Evolutionary conservation across 306 rosid genomes (phyloP), one percentile per base, ranked within the genome.

Genomic region (Cicer judaicum): DNA sequence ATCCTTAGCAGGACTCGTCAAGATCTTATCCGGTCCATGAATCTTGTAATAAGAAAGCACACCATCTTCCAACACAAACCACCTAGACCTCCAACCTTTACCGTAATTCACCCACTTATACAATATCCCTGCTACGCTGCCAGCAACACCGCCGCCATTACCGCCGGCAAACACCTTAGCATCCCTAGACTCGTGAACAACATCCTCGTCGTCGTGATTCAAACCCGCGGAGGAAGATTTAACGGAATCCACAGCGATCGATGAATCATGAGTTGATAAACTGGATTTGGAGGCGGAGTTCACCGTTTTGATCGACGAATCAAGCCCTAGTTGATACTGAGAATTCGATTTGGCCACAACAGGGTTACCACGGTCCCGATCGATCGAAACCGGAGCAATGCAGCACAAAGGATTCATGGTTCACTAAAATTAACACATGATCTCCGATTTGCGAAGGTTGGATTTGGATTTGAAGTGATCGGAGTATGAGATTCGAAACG

Each of bases 381-480:
- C 97, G 88, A 94, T 89, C 64, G 99, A 94, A 66, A 94, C 99
- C 70, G 99, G 99, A 42, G 99, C 99, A 94, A 94, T 94, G 99
- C 99, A 94, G 95, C 99, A 94, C 16, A 94, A 87, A 7, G 99
- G 99, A 83, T 94, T 94, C 99, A 92, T 92, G 54, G 34, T 44
- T 65, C 64, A 5, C 47, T 65, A 8, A 29, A 53, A 39, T 7
- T 39, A 18, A n/a, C 2, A 53, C 73, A 76, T 53, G 70, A 78
- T 52, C 76, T 46, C 73, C 50, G 68, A 49, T 56, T 12, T 8
- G 6, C 14, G 19, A 14, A 12, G 44, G 52, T 15, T 39, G 12
- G 46, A 78, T 9, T 10, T 39, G 79, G 40, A 56, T 56, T 56
- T 0, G 38, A 16, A 16, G 46, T 16, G 1, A 14, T 29, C 36